Evolutionary conservation across 1,284 basidiomycete species (phyloP), one percentile per base, ranked within the genome.

Genomic region (Pseudomicrostroma phylloplanum): DNA sequence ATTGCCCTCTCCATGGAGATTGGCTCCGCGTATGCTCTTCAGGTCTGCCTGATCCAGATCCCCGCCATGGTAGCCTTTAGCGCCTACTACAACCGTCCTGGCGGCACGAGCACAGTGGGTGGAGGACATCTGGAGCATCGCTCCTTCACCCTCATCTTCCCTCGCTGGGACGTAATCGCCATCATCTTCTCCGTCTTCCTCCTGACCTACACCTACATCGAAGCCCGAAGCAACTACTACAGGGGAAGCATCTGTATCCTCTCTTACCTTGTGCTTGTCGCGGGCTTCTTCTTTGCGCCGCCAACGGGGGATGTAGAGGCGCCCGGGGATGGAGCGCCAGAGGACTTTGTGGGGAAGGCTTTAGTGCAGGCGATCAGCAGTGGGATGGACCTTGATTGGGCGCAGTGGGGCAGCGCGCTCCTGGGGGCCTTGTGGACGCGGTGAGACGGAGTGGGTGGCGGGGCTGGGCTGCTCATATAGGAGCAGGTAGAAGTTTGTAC

Each of bases 1-100:
- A 98, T 99, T 69, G 92, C 96, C 1, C 82, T 99, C 2, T 76
- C 74, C 15, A 96, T 99, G 92, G 96, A 99, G 81, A 99, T 99
- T 69, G 96, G 96, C 15, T 97, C 93, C 0, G 96, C 96, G 0
- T 99, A 98, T 79, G 96, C 94, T 3, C 84, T 98, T 6, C 96
- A 99, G 81, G 96, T 98, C 19, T 98, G 96, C 80, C 83, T 98
- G 61, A 85, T 99, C 23, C 96, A 99, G 81, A 93, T 98, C 55
- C 96, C 96, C 1, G 92, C 92, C 1, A 97, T 98, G 93, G 92
- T 99, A 13, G 92, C 91, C 0, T 98, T 98, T 80, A 93, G 91
- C 48, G 93, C 92, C 0, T 90, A 90, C 85, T 96, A 94, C 80
- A 86, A 86, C 74, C 87, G 92, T 84, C 23, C 46, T n/a, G 21